Percentiles rank a stretch among this genome's conserved stretches.
Evolutionary conservation across 495 filamentous ascomycete genomes (phyloP).

Genomic region (Aspergillus homomorphus): DNA sequence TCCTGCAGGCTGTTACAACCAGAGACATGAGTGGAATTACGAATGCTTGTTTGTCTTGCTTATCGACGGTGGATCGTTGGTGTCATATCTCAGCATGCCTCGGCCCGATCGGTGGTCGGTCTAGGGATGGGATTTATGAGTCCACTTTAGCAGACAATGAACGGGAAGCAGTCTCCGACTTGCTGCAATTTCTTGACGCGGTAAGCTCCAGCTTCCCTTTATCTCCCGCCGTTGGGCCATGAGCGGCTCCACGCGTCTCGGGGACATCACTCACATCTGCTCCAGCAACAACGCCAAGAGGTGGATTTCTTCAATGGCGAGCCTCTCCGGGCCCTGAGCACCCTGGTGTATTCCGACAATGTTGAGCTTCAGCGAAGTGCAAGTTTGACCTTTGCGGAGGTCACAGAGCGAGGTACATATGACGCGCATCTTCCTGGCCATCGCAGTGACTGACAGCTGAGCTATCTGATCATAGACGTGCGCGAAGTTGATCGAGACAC

Average conservation of each 20-base stretch:
- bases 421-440: background rate
- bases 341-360: conserved; percentile 96
- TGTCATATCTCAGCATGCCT: conserved; percentile 48
- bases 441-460: conserved; percentile 12
- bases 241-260: conserved; percentile 7
- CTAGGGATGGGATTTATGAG: conserved; percentile 92
- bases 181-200: conserved; percentile 93
- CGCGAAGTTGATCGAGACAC: conserved; percentile 93
- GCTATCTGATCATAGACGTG: conserved; percentile 62
- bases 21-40: conserved; percentile 43
- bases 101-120: conserved; percentile 61
- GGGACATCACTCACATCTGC: conserved; percentile 12
- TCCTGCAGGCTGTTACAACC: conserved; percentile 32
- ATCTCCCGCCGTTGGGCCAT: background rate
- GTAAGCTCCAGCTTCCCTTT: conserved; percentile 53
- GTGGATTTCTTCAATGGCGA: conserved; percentile 98
- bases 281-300: conserved; percentile 68
- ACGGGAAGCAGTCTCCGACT: conserved; percentile 93
- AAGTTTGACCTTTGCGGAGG: conserved; percentile 97
- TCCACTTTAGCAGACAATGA: conserved; percentile 94
- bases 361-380: conserved; percentile 97
- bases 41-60: conserved; percentile 42
- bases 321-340: conserved; percentile 90
- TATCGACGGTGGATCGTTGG: conserved; percentile 46
- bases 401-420: conserved; percentile 88